Conservation (phyloP, 495 filamentous ascomycete genomes). For the Pseudotulostoma volvatum region DNA sequence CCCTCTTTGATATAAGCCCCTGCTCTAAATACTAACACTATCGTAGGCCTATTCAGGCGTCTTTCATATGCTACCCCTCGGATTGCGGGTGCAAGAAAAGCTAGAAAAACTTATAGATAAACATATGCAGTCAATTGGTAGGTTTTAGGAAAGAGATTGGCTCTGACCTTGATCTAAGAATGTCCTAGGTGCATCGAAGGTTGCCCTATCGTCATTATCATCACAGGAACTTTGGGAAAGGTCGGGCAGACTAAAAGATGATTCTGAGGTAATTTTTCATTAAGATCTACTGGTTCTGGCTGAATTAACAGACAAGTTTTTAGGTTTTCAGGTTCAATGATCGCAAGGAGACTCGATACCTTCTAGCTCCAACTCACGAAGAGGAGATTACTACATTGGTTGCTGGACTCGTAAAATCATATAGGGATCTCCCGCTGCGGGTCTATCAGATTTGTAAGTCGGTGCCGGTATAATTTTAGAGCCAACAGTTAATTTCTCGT, state of each 20-base stretch:
- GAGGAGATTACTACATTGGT: constrained; percentile 86
- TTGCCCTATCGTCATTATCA: constrained; percentile 78
- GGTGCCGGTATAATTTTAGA: neutral
- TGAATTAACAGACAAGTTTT: constrained; percentile 5
- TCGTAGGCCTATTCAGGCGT: constrained; percentile 65
- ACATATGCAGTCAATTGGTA: constrained; percentile 69
- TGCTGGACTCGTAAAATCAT: constrained; percentile 55
- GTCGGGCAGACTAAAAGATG: constrained; percentile 40
- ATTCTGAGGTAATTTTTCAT: constrained; percentile 37
- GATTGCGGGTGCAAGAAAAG: constrained; percentile 76
- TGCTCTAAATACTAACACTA: constrained; percentile 1
- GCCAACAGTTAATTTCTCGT: constrained; percentile 4
- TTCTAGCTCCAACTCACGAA: constrained; percentile 89
- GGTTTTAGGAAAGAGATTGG: constrained; percentile 5
- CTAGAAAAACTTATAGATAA: constrained; percentile 72
- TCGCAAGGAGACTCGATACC: constrained; percentile 53
- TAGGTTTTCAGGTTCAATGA: constrained; percentile 72
- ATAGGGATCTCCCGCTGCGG: constrained; percentile 70
- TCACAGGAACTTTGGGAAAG: constrained; percentile 70
- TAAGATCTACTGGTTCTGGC: too few species aligned
- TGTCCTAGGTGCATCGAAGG: constrained; percentile 58
- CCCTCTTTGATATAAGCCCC: neutral
- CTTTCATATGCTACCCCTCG: constrained; percentile 88
- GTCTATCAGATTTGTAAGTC: constrained; percentile 80
- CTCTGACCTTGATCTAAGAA: constrained; percentile 7